Evolutionary conservation across 306 rosid species (phyloP), one percentile per base, ranked within the genome.

Genomic region (Pueraria montana): DNA sequence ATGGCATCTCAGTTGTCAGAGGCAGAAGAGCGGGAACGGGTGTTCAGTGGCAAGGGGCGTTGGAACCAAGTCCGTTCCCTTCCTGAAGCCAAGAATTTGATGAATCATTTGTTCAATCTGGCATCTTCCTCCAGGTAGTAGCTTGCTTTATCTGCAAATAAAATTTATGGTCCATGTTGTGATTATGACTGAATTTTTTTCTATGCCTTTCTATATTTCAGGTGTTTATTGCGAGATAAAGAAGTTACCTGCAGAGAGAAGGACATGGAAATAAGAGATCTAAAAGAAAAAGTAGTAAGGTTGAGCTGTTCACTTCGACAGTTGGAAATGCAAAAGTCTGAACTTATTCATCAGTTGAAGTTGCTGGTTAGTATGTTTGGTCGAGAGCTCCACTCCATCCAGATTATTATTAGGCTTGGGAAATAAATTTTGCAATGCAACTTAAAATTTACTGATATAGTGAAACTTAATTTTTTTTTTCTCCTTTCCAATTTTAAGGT

Each of bases 1-100:
- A 96, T 94, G 99, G 97, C 98, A 64, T 96, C 98, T 50, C 99
- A 96, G 53, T 84, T 96, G 73, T 96, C 99, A 9, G 99, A 92
- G 84, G 99, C 98, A 59, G 99, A 90, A 86, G 99, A 96, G 87
- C 91, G 96, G 3, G 99, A 91, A 62, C 89, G 99, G 7, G 85
- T 88, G 84, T 94, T 96, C 62, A 87, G 92, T 32, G 97, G 99
- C 82, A 89, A 92, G 81, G 99, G 97, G 32, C 98, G 99, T 59
- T 96, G 99, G 99, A 91, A 90, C 78, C 98, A 96, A 81, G 92
- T 94, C 43, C 95, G 99, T 17, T 87, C 96, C 48, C 97, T 96
- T 67, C 86, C 91, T 65, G 99, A 96, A 71, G 98, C 99, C 77
- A 96, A 94, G 82, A 94, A 89, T 86, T 78, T 96, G 83, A 92